phyloP scores from a whole-genome alignment of 2,329 filamentous ascomycete species.

The Boeremia exigua region DNA sequence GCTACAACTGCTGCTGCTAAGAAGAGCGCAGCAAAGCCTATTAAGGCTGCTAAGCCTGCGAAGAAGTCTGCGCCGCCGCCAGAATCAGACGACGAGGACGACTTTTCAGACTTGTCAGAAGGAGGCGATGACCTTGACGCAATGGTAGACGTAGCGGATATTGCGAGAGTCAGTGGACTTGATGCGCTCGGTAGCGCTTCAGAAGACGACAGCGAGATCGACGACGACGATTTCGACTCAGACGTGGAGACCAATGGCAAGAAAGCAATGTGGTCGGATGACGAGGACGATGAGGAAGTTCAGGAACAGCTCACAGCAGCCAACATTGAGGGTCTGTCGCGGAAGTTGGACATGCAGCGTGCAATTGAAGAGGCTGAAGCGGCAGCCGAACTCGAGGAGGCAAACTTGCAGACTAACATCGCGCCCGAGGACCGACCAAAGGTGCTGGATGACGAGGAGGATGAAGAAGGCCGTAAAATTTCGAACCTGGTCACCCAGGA shows the following conservation, averaged over 20 bases:
- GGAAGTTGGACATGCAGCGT: slow-evolving; percentile 78
- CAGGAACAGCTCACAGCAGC: slow-evolving; percentile 93
- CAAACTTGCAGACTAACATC: slow-evolving; percentile 92
- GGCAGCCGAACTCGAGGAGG: slow-evolving; percentile 83
- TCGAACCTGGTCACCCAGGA: slow-evolving; percentile 76
- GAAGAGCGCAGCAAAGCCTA: slow-evolving; percentile 29
- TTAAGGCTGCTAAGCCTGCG: slow-evolving; percentile 37
- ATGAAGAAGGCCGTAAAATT: slow-evolving; percentile 63
- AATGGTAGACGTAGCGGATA: slow-evolving; percentile 50
- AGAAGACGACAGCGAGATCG: slow-evolving; percentile 43
- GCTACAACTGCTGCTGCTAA: slow-evolving; percentile 44
- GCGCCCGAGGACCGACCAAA: slow-evolving; percentile 71
- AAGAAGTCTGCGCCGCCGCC: slow-evolving; percentile 43
- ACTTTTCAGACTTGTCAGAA: slow-evolving; percentile 39
- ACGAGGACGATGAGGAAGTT: slow-evolving; percentile 89
- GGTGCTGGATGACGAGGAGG: slow-evolving; percentile 66
- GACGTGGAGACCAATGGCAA: slow-evolving; percentile 55
- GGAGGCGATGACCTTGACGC: slow-evolving; percentile 38
- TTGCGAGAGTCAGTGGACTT: slow-evolving; percentile 45
- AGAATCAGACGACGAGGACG: slow-evolving; percentile 42
- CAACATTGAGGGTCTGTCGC: slow-evolving; percentile 91
- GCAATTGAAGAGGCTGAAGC: slow-evolving; percentile 82
- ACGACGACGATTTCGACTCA: slow-evolving; percentile 59
- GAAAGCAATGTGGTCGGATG: slow-evolving; percentile 87
- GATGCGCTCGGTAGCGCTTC: slow-evolving; percentile 50